Conservation (phyloP, 2,329 filamentous ascomycete species). For the Cyanodermella asteris region DNA sequence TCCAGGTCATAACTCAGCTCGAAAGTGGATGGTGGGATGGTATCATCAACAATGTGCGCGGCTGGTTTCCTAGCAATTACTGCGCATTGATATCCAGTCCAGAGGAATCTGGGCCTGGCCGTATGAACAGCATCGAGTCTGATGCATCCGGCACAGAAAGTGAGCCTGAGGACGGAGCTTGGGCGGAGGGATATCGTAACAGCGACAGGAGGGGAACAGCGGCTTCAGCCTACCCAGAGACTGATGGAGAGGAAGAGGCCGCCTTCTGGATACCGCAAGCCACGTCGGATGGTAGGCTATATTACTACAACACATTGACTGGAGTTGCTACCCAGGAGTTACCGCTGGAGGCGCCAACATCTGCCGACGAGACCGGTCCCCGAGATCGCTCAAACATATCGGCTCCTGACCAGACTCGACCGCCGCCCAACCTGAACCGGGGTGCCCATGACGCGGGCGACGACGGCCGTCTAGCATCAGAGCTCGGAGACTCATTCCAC, state of each 20-base stretch:
- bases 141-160: constrained; percentile 30
- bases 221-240: constrained; percentile 45
- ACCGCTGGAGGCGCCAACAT: constrained; percentile 73
- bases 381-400: constrained; percentile 72
- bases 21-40: constrained; percentile 99
- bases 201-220: constrained; percentile 38
- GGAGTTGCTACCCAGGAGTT: constrained; percentile 88
- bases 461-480: constrained; percentile 59
- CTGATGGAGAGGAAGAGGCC: constrained; percentile 55
- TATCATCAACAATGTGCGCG: constrained; percentile 85
- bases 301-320: constrained; percentile 97
- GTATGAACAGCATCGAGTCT: constrained; percentile 14
- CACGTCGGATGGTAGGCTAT: constrained; percentile 75
- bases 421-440: constrained; percentile 78
- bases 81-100: constrained; percentile 65
- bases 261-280: constrained; percentile 98
- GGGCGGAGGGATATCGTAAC: constrained; percentile 39
- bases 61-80: constrained; percentile 99
- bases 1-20: constrained; percentile 92
- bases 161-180: constrained; percentile 39
- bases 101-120: constrained; percentile 36
- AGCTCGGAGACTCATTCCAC: constrained; percentile 56
- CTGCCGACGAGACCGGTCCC: constrained; percentile 60
- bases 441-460: constrained; percentile 83
- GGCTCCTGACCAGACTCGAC: constrained; percentile 73